A percentile compares a stretch with the other conserved stretches of the same genome.
phyloP scores from a whole-genome alignment of 2,329 filamentous ascomycete genomes.

The Plectosphaerella plurivora region DNA sequence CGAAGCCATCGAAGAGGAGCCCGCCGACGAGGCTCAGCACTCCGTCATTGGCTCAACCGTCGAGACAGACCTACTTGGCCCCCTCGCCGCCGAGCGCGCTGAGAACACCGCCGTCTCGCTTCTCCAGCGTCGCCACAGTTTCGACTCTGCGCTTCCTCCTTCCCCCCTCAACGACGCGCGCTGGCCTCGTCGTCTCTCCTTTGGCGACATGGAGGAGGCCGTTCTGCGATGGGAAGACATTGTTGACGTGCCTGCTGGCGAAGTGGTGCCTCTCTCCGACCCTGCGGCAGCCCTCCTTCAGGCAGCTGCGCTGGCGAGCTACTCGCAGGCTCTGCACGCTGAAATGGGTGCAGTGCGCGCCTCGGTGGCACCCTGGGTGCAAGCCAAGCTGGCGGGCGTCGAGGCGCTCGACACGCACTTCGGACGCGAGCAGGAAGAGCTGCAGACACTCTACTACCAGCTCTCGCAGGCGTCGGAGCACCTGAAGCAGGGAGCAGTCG shows the following conservation, averaged over 20 bases:
- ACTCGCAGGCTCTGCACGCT: slow-evolving; percentile 51
- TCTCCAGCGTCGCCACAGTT: slow-evolving; percentile 60
- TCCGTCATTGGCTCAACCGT: slow-evolving; percentile 44
- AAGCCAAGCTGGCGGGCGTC: slow-evolving; percentile 50
- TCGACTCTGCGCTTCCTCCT: slow-evolving; percentile 15
- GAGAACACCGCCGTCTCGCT: slow-evolving; percentile 37
- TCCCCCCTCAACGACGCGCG: slow-evolving; percentile 47
- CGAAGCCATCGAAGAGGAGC: slow-evolving; percentile 4
- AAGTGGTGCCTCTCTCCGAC: slow-evolving; percentile 5
- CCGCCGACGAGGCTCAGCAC: slow-evolving; percentile 24
- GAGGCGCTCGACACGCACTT: slow-evolving; percentile 58
- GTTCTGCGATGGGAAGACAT: slow-evolving; percentile 62
- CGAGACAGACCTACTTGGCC: slow-evolving; percentile 55
- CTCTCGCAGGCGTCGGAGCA: slow-evolving; percentile 66
- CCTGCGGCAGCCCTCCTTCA: slow-evolving; percentile 11
- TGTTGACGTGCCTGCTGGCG: slow-evolving; percentile 25
- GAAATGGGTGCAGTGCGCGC: slow-evolving; percentile 47
- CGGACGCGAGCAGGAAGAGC: slow-evolving; percentile 57
- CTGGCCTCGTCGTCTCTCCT: slow-evolving; percentile 70
- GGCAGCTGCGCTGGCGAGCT: slow-evolving; percentile 35
- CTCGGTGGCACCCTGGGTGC: slow-evolving; percentile 57
- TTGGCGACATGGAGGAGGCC: slow-evolving; percentile 72
- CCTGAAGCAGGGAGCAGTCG: slow-evolving; percentile 62
- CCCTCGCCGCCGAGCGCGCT: slow-evolving; percentile 43
- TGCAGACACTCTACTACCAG: slow-evolving; percentile 65